Percentiles rank a stretch among this genome's conserved stretches.
Evolutionary conservation across 768 basidiomycete genomes (phyloP).

Genomic region (Rhodotorula diobovata): DNA sequence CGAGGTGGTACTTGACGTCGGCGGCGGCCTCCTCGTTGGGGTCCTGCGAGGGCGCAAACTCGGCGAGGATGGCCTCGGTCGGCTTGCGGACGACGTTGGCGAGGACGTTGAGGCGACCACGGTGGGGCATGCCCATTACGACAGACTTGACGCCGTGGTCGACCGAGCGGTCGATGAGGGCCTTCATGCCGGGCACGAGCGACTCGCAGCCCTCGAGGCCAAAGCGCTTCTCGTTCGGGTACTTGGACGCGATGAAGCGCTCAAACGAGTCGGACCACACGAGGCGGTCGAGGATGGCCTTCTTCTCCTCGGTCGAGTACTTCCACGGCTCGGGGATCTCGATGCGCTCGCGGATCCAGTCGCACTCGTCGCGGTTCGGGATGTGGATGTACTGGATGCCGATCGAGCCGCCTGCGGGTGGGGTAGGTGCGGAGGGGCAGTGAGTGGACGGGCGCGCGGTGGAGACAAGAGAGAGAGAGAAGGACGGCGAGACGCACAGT

Average conservation of each 20-base stretch:
- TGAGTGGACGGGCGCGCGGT: no score
- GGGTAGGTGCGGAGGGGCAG: background rate
- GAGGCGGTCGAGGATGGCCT: constrained; percentile 96
- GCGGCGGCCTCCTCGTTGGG: constrained; percentile 77
- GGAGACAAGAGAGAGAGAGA: background rate
- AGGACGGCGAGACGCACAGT: constrained; percentile 61
- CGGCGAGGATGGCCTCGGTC: constrained; percentile 93
- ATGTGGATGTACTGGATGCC: constrained; percentile 94
- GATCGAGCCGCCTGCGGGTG: constrained; percentile 65
- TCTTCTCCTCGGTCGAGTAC: constrained; percentile 95
- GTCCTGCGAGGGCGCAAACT: constrained; percentile 72
- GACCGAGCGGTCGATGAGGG: constrained; percentile 95
- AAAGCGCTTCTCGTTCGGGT: constrained; percentile 99
- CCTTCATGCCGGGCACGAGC: constrained; percentile 98
- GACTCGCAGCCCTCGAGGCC: constrained; percentile 97
- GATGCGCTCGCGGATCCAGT: constrained; percentile 96
- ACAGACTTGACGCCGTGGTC: constrained; percentile 92
- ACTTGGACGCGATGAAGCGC: constrained; percentile 96
- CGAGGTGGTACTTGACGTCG: constrained; percentile 98
- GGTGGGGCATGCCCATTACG: constrained; percentile 99
- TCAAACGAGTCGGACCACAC: constrained; percentile 99
- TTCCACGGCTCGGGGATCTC: constrained; percentile 96
- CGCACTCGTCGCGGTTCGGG: constrained; percentile 95
- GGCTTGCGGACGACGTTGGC: constrained; percentile 99
- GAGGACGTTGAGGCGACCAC: constrained; percentile 94